Conservation (phyloP, 2,329 filamentous ascomycete species). For the Aspergillus floridensis region DNA sequence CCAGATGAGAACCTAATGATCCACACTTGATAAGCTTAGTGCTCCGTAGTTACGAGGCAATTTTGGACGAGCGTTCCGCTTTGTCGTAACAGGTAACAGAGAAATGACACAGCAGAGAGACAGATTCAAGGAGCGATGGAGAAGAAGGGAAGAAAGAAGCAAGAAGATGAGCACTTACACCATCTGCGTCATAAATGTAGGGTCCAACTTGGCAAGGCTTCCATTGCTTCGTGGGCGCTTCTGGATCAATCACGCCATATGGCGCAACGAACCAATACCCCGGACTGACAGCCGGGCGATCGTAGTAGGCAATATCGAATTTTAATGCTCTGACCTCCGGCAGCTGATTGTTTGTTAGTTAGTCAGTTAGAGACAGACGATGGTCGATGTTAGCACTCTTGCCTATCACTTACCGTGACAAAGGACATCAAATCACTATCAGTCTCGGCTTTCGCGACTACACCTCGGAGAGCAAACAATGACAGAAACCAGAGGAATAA, state of each 20-base stretch:
- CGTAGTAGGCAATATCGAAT: constrained; percentile 28
- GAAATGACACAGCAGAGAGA: background rate
- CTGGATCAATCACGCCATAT: constrained; percentile 32
- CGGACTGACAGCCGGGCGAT: constrained; percentile 31
- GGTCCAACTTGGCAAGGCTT: constrained; percentile 47
- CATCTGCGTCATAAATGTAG: constrained; percentile 51
- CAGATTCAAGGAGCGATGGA: background rate
- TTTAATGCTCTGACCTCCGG: constrained; percentile 26
- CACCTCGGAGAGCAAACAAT: constrained; percentile 23
- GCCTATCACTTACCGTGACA: constrained; percentile 25
- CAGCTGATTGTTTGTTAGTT: constrained; percentile 19
- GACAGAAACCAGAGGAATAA: constrained; percentile 26
- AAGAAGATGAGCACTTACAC: constrained; percentile 27
- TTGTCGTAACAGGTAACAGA: background rate
- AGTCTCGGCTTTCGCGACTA: constrained; percentile 22
- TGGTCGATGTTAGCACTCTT: background rate
- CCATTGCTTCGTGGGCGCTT: constrained; percentile 25
- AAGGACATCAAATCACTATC: constrained; percentile 37
- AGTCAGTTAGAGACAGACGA: background rate
- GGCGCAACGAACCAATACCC: constrained; percentile 52
- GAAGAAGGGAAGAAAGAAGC: background rate
- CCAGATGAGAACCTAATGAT: constrained; percentile 42
- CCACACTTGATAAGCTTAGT: constrained; percentile 8
- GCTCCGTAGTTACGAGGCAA: background rate
- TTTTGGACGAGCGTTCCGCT: background rate